Conservation (phyloP, 2,329 filamentous ascomycete species). For the Aspergillus neotritici region DNA sequence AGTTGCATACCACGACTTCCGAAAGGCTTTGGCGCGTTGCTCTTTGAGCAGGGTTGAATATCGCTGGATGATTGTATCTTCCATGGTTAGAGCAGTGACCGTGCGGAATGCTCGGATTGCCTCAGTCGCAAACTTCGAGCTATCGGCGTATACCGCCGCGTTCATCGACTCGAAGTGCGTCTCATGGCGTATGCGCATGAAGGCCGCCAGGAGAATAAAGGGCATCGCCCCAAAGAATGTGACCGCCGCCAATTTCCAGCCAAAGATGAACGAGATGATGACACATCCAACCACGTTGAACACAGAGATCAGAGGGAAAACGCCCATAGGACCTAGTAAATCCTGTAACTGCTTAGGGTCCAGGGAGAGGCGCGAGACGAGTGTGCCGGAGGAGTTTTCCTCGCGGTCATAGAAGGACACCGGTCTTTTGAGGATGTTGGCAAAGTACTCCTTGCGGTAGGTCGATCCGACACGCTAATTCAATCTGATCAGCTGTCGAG, state of each 20-base stretch:
- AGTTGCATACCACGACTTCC: conserved; percentile 56
- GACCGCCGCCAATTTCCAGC: conserved; percentile 70
- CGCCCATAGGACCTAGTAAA: conserved; percentile 43
- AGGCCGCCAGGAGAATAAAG: conserved; percentile 45
- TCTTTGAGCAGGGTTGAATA: conserved; percentile 55
- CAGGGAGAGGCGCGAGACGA: conserved; percentile 44
- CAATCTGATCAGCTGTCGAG: conserved; percentile 26
- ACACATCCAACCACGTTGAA: conserved; percentile 61
- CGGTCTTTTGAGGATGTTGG: conserved; percentile 41
- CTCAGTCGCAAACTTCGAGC: conserved; percentile 70
- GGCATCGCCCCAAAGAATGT: conserved; percentile 55
- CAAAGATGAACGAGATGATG: conserved; percentile 62
- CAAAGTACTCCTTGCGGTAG: conserved; percentile 45
- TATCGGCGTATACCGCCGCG: conserved; percentile 61
- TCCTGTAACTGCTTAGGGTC: conserved; percentile 48
- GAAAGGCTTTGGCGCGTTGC: conserved; percentile 56
- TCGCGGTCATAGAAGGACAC: conserved; percentile 41
- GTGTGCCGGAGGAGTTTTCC: conserved; percentile 45
- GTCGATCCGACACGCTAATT: conserved; percentile 33
- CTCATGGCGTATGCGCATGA: conserved; percentile 56
- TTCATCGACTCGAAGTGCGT: conserved; percentile 64
- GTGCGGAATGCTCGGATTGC: conserved; percentile 68
- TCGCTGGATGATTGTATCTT: conserved; percentile 58
- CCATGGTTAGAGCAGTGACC: conserved; percentile 63
- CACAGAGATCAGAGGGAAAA: conserved; percentile 54